Conservation (phyloP, 2,329 filamentous ascomycete genomes). For the Elsinoe ampelina region DNA sequence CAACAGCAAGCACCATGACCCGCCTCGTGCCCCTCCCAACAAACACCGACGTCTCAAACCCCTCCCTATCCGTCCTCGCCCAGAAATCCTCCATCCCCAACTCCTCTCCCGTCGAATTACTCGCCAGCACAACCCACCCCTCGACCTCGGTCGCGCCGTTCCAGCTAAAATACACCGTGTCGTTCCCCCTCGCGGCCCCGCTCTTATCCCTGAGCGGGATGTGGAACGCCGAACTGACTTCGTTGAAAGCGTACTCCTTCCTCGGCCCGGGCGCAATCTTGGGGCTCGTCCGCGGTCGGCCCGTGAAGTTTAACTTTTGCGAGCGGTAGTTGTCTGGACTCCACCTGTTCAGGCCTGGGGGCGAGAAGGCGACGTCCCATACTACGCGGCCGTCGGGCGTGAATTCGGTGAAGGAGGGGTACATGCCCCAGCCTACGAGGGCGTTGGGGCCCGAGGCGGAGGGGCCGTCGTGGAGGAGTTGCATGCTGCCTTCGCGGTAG, state of each 20-base stretch:
- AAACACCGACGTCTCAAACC: slow-evolving; percentile 17
- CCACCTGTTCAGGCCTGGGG: slow-evolving; percentile 18
- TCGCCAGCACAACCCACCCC: slow-evolving; percentile 17
- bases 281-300: slow-evolving; percentile 10
- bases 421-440: slow-evolving; percentile 46
- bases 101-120: slow-evolving; percentile 9
- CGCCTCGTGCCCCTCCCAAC: slow-evolving; percentile 15
- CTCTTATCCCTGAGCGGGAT: not conserved
- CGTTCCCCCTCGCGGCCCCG: slow-evolving; percentile 11
- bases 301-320: slow-evolving; percentile 31
- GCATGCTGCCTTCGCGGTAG: slow-evolving; percentile 43
- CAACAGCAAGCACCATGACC: slow-evolving; percentile 19
- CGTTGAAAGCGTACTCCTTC: not conserved
- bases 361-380: slow-evolving; percentile 43
- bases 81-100: slow-evolving; percentile 11
- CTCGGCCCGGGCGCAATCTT: slow-evolving; percentile 13
- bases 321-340: slow-evolving; percentile 38
- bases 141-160: slow-evolving; percentile 18
- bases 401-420: slow-evolving; percentile 32
- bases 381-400: slow-evolving; percentile 39
- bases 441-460: slow-evolving; percentile 33
- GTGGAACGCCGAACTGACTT: not conserved
- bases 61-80: slow-evolving; percentile 16
- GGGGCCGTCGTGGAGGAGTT: slow-evolving; percentile 38
- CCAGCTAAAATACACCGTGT: slow-evolving; percentile 16